These are phyloP conservation scores for Pseudocercospora vitis DNA, from an alignment of 2,329 filamentous ascomycete genomes.

Conservation along the genomic window DNA sequence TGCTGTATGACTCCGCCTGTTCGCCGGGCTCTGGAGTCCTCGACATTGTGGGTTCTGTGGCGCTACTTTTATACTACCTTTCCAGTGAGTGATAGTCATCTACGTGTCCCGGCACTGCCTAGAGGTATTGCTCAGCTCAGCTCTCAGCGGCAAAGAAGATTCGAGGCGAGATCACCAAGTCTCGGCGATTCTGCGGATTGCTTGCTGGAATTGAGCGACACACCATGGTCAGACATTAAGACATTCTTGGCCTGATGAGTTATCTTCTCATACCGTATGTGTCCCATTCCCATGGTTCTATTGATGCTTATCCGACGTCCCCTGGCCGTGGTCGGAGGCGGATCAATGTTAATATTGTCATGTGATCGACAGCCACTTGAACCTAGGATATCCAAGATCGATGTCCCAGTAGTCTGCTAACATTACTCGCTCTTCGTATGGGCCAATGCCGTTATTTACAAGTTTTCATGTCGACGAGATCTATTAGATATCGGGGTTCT, in stretches of 20 bases:
- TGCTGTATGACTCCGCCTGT: constrained; percentile 57
- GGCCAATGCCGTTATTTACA: too few relatives aligned
- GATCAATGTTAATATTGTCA: too few relatives aligned
- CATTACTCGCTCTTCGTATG: too few relatives aligned
- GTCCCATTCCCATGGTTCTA: too few relatives aligned
- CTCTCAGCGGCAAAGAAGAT: constrained; percentile 24
- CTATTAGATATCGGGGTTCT: too few relatives aligned
- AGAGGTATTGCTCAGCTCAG: constrained; percentile 19
- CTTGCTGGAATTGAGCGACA: not conserved
- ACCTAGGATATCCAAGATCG: too few relatives aligned
- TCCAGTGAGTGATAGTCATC: constrained; percentile 3
- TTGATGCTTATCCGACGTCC: too few relatives aligned
- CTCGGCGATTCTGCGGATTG: constrained; percentile 10
- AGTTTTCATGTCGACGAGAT: too few relatives aligned
- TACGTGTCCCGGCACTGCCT: constrained; percentile 14
- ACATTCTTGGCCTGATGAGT: not conserved
- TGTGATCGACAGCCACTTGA: too few relatives aligned
- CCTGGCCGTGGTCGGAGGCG: too few relatives aligned
- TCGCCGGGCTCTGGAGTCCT: constrained; percentile 12
- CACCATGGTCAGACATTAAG: not conserved
- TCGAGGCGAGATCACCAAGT: constrained; percentile 15
- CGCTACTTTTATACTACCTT: not conserved
- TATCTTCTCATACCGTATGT: too few relatives aligned
- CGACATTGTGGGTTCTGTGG: constrained; percentile 16
- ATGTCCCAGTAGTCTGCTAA: too few relatives aligned